Conservation (phyloP, 148 eudicot genomes). For the Mesembryanthemum crystallinum region DNA sequence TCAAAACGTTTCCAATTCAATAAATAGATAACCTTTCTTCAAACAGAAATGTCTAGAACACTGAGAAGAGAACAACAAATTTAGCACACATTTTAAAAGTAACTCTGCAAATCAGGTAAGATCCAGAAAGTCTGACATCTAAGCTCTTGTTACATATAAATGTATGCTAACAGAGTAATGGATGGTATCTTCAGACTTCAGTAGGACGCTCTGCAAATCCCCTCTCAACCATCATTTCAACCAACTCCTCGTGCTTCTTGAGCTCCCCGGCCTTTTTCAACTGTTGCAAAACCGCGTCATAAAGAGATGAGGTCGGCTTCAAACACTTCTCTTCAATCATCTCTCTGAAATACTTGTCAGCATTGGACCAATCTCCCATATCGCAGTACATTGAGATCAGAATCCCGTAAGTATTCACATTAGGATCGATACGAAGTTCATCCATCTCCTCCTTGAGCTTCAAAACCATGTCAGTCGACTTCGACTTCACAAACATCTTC, state of each 20-base stretch:
- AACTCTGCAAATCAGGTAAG: too few relatives aligned
- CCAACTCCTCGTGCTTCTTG: conserved; percentile 84
- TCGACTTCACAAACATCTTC: conserved; percentile 80
- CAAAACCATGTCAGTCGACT: conserved; percentile 85
- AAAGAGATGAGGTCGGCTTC: conserved; percentile 50
- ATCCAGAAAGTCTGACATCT: neutral
- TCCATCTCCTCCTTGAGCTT: conserved; percentile 92
- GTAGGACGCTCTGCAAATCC: conserved; percentile 72
- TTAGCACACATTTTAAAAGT: too few relatives aligned
- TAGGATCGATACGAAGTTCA: conserved; percentile 60
- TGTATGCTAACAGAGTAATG: neutral
- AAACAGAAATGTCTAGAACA: too few relatives aligned
- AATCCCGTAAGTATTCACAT: conserved; percentile 66
- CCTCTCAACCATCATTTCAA: conserved; percentile 75
- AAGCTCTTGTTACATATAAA: neutral
- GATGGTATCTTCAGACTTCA: conserved; percentile 23
- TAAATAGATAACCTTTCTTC: too few relatives aligned
- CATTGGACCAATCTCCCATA: conserved; percentile 97
- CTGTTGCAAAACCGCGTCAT: conserved; percentile 60
- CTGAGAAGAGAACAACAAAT: too few relatives aligned
- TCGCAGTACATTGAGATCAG: conserved; percentile 63
- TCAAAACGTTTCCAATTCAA: too few relatives aligned
- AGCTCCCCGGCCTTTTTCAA: conserved; percentile 72
- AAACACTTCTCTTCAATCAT: conserved; percentile 84
- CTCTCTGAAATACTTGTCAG: conserved; percentile 69